phyloP scores from a whole-genome alignment of 208 protist species.

The Wallacemonas sp. region DNA sequence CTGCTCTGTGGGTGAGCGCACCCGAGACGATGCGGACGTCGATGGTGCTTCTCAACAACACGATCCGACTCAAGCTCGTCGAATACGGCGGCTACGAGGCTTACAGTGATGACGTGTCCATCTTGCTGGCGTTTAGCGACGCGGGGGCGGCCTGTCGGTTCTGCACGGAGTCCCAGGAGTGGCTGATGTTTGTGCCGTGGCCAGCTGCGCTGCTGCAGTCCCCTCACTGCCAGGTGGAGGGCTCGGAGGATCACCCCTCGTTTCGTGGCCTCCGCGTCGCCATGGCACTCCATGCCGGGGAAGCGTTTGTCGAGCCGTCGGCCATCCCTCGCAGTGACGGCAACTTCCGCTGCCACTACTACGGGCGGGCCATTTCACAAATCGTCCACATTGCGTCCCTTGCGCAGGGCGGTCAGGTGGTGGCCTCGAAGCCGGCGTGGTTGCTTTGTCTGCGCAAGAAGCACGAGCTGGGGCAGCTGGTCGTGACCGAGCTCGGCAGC shows the following conservation, averaged over 20 bases:
- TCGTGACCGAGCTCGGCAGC: slow-evolving; percentile 46
- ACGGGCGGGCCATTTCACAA: slow-evolving; percentile 81
- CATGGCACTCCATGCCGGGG: slow-evolving; percentile 81
- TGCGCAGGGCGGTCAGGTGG: slow-evolving; percentile 80
- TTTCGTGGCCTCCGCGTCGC: slow-evolving; percentile 72
- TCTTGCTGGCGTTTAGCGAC: slow-evolving; percentile 82
- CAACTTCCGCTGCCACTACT: slow-evolving; percentile 78
- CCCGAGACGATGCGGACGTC: slow-evolving; percentile 58
- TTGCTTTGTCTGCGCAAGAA: slow-evolving; percentile 40
- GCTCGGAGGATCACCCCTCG: slow-evolving; percentile 39
- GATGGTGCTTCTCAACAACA: slow-evolving; percentile 60
- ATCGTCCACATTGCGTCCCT: slow-evolving; percentile 65
- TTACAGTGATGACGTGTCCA: slow-evolving; percentile 78
- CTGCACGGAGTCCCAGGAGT: slow-evolving; percentile 71
- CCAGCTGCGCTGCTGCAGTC: slow-evolving; percentile 53
- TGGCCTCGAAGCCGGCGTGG: slow-evolving; percentile 74
- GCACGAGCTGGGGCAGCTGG: slow-evolving; percentile 66
- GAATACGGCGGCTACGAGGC: slow-evolving; percentile 86
- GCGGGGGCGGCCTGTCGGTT: slow-evolving; percentile 79
- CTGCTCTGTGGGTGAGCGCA: slow-evolving; percentile 61
- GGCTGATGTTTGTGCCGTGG: slow-evolving; percentile 80
- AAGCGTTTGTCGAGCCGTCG: slow-evolving; percentile 65
- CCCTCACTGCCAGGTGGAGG: slow-evolving; percentile 25
- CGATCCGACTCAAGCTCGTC: slow-evolving; percentile 74
- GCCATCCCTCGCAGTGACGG: slow-evolving; percentile 44